A percentile compares a stretch with the other conserved stretches of the same genome.
These are phyloP conservation scores for Phytomonas sp. DNA, from an alignment of 208 protist species.

Conservation along the genomic window DNA sequence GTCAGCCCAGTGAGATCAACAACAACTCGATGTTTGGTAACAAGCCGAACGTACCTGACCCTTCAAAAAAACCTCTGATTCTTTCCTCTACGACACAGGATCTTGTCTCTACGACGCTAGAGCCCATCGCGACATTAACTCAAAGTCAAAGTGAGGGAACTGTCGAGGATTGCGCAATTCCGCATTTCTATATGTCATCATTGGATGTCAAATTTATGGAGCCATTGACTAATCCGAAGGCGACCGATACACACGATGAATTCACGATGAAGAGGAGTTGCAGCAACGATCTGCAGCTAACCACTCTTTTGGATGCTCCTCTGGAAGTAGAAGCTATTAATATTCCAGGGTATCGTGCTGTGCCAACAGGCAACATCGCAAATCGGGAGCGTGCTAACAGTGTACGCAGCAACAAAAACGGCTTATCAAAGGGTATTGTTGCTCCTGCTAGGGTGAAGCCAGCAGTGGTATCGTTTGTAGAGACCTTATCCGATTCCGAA, in stretches of 20 bases:
- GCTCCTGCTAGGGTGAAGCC: not conserved
- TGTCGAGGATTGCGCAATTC: not conserved
- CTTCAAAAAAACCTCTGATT: not conserved
- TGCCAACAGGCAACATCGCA: too few relatives aligned
- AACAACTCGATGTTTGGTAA: not conserved
- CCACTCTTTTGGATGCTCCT: not conserved
- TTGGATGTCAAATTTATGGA: not conserved
- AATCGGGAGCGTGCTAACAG: not conserved
- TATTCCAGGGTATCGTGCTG: too few relatives aligned
- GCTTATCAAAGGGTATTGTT: not conserved
- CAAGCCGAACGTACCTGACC: not conserved
- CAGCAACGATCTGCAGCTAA: not conserved
- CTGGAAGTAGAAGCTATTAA: too few relatives aligned
- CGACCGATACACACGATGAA: not conserved
- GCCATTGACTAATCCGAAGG: not conserved
- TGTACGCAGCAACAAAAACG: not conserved
- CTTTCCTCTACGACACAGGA: not conserved
- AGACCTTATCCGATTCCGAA: not conserved
- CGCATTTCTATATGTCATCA: not conserved
- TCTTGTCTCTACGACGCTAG: not conserved
- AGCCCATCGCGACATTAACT: not conserved
- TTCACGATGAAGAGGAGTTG: not conserved
- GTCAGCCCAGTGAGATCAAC: not conserved
- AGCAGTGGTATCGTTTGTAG: not conserved
- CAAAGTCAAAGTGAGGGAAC: not conserved